Percentiles rank a stretch among this genome's conserved stretches.
Conservation (phyloP, 768 basidiomycete genomes). For the Termitomyces sp. region DNA sequence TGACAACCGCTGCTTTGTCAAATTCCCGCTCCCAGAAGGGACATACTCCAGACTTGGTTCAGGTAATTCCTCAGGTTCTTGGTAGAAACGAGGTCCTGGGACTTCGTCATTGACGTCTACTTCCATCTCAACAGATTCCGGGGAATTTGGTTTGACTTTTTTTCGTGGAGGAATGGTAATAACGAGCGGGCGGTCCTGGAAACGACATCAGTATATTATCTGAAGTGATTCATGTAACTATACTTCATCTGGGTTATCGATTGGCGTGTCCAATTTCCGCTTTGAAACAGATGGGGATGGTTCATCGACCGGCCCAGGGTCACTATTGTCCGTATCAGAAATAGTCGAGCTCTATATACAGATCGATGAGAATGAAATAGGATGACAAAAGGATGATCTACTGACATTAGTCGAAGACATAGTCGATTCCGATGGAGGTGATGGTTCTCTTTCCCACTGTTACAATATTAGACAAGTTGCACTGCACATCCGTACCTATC, state of each 20-base stretch:
- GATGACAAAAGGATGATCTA: no score
- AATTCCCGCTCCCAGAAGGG: constrained; percentile 31
- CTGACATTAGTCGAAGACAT: not conserved
- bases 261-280: not conserved
- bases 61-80: constrained; percentile 9
- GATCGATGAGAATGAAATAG: not conserved
- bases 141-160: not conserved
- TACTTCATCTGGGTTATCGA: constrained; percentile 8
- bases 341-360: not conserved
- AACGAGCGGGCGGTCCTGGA: not conserved
- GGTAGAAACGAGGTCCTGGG: not conserved
- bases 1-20: constrained; percentile 49
- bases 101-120: no score
- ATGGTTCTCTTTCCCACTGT: not conserved
- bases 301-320: constrained; percentile 6
- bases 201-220: not conserved
- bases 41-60: constrained; percentile 10
- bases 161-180: constrained; percentile 6
- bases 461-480: not conserved
- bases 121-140: not conserved
- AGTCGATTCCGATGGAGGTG: not conserved
- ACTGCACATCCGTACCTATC: not conserved
- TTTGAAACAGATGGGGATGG: not conserved
- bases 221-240: not conserved
- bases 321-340: not conserved